Base-by-base conservation (phyloP, 257 asterid species). In the Solanum bulbocastanum region DNA sequence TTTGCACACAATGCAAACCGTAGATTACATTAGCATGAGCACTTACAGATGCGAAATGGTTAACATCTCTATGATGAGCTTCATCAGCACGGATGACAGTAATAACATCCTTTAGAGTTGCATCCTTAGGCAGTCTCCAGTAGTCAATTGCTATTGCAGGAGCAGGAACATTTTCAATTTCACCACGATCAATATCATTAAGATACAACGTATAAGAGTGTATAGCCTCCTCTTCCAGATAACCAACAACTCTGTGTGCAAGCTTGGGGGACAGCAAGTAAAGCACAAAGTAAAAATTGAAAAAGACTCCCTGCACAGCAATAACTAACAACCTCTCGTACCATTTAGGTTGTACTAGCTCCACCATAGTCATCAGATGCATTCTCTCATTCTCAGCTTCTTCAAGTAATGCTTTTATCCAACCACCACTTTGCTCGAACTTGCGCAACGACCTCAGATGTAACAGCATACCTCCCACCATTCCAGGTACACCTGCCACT, bases 331-430 rank as follows among this genome's bases (percentile, higher is more conserved):
- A 81, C 87, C 99, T 92, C 87, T 96, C 99, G 3, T 96, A 94
- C 99, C 98, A 96, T 89, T 90, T 95, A 30, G 99, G 99, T 89
- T 94, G 87, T 87, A 95, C 98, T 65, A 96, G 96, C 91, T 96
- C 99, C 40, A 94, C 96, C 98, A 96, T 95, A 37, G 99, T 96
- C 99, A 96, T 96, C 83, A 96, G 90, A 89, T 96, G 99, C 98
- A 96, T 96, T 90, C 99, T 95, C 91, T 96, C 99, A 52, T 96
- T 96, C 91, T 96, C 99, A 18, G 99, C 99, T 92, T 96, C 99
- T 90, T 96, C 99, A 0, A 96, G 98, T 86, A 96, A 88, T 73
- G 98, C 99, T 91, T 96, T 96, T 73, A 96, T 95, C 99, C 99
- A 96, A 27, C 99, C 98, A 32, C 99, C 99, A 66, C 98, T 96